phyloP scores from a whole-genome alignment of 257 asterid genomes.

The Salvia hispanica region DNA sequence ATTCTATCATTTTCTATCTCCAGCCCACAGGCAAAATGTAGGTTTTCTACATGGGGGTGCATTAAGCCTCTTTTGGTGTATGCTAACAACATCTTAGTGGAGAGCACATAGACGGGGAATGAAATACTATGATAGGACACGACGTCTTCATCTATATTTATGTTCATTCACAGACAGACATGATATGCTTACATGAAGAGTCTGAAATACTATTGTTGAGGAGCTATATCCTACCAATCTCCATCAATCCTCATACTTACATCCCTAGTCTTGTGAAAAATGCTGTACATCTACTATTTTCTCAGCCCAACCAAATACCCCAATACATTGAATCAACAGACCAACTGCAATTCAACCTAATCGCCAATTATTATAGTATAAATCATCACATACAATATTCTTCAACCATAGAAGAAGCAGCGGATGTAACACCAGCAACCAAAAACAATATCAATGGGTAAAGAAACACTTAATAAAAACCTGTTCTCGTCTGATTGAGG shows the following conservation, averaged over 20 bases:
- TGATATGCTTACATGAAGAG: neutral
- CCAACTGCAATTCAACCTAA: constrained; percentile 5
- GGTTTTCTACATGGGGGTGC: neutral
- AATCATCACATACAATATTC: neutral
- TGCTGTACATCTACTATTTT: no score
- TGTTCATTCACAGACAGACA: neutral
- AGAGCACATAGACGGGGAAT: neutral
- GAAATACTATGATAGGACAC: neutral
- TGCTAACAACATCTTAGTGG: no score
- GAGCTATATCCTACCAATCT: constrained; percentile 6
- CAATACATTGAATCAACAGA: constrained; percentile 16
- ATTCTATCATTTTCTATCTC: neutral
- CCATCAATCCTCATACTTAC: no score
- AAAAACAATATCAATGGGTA: neutral
- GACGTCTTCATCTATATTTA: no score
- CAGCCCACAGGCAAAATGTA: neutral
- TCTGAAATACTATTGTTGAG: neutral
- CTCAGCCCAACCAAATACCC: neutral
- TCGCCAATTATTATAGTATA: neutral
- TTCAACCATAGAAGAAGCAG: no score
- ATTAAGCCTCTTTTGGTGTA: no score
- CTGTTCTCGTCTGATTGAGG: constrained; percentile 95
- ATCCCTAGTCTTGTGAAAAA: neutral
- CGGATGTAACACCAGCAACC: neutral
- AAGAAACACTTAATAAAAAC: no score